Percentiles rank a stretch among this genome's conserved stretches.
Conservation (phyloP, 2,329 filamentous ascomycete genomes). For the Fusarium cyanostomum region DNA sequence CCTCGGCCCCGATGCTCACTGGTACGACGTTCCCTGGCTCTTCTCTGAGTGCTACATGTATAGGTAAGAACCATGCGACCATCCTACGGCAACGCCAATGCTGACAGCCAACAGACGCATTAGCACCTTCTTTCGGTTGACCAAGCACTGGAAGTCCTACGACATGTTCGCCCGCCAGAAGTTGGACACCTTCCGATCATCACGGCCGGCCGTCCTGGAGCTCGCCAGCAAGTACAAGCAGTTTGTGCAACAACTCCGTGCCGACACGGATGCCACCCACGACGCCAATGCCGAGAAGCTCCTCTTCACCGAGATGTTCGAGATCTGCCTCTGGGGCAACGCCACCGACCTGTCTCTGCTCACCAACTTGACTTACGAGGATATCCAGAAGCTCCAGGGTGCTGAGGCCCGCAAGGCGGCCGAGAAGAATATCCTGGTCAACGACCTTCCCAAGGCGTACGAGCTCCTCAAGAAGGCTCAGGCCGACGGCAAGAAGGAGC, state of each 20-base stretch:
- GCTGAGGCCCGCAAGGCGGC: slow-evolving; percentile 84
- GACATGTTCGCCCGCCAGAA: slow-evolving; percentile 93
- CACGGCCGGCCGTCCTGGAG: slow-evolving; percentile 84
- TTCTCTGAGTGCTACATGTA: slow-evolving; percentile 96
- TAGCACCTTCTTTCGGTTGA: slow-evolving; percentile 78
- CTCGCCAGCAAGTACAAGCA: slow-evolving; percentile 82
- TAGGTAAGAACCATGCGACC: slow-evolving; percentile 58
- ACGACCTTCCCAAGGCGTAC: slow-evolving; percentile 82
- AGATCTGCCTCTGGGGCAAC: slow-evolving; percentile 97
- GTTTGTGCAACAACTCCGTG: slow-evolving; percentile 72
- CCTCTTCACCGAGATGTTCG: slow-evolving; percentile 91
- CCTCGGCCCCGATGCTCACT: slow-evolving; percentile 73
- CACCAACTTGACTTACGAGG: slow-evolving; percentile 90
- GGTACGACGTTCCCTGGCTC: slow-evolving; percentile 89
- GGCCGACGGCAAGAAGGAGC: slow-evolving; percentile 69
- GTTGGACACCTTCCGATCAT: slow-evolving; percentile 90
- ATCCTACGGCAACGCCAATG: background rate
- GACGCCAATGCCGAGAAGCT: slow-evolving; percentile 77
- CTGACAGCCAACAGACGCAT: slow-evolving; percentile 67
- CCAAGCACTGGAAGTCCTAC: slow-evolving; percentile 86
- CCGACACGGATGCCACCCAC: slow-evolving; percentile 59
- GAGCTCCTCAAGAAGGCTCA: slow-evolving; percentile 72
- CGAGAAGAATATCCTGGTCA: slow-evolving; percentile 91
- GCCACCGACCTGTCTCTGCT: slow-evolving; percentile 93
- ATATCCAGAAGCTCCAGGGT: slow-evolving; percentile 96